Percentiles rank a stretch among this genome's conserved stretches.
phyloP scores from a whole-genome alignment of 1,139 yeast species.

The Candida mesenterica region DNA sequence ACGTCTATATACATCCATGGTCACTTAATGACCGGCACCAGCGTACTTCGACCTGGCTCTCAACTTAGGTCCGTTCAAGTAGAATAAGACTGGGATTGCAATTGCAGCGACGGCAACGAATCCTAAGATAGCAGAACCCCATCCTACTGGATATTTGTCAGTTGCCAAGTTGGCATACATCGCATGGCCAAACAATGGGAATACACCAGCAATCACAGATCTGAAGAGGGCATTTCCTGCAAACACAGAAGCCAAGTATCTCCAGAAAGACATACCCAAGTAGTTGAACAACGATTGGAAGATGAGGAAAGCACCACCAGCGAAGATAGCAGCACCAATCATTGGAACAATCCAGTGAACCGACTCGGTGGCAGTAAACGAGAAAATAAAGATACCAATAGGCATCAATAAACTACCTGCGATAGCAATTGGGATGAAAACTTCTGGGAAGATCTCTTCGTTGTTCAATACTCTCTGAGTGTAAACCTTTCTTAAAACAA shows the following conservation, averaged over 20 bases:
- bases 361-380: constrained; percentile 44
- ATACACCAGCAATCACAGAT: constrained; percentile 55
- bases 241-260: constrained; percentile 56
- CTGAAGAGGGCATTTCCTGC: constrained; percentile 58
- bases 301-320: constrained; percentile 36
- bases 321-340: constrained; percentile 40
- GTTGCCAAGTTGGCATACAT: constrained; percentile 48
- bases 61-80: constrained; percentile 47
- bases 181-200: constrained; percentile 58
- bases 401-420: constrained; percentile 44
- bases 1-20: too few species aligned
- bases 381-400: constrained; percentile 45
- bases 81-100: constrained; percentile 44
- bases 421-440: constrained; percentile 43
- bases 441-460: constrained; percentile 35
- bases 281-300: constrained; percentile 41
- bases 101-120: constrained; percentile 43
- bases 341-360: constrained; percentile 46
- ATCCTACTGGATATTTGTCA: constrained; percentile 50
- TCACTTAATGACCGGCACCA: constrained; percentile 9
- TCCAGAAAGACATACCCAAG: constrained; percentile 33
- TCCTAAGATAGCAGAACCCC: constrained; percentile 54
- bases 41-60: constrained; percentile 47
- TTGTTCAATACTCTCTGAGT: constrained; percentile 24
- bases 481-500: constrained; percentile 20